Conservation (phyloP, 257 asterid genomes). For the Cynanchum wilfordii region DNA sequence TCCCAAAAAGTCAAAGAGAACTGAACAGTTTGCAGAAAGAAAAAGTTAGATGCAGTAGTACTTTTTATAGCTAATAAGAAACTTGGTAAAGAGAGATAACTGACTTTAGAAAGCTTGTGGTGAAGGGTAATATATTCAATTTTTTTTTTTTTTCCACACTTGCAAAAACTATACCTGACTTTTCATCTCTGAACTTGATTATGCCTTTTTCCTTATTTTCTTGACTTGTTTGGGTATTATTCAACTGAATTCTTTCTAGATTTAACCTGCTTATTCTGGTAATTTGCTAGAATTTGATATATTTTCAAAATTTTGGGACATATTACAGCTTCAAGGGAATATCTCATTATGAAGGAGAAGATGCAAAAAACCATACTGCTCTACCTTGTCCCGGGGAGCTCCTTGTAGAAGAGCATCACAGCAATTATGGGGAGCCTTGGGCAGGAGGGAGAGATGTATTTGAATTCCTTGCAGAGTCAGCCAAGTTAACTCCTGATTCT, state of each 20-base stretch:
- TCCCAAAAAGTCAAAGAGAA: not conserved
- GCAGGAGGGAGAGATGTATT: conserved; percentile 96
- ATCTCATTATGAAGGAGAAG: conserved; percentile 83
- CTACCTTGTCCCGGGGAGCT: conserved; percentile 87
- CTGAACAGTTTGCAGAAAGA: not conserved
- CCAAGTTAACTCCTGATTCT: conserved; percentile 47
- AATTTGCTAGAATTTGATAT: not conserved
- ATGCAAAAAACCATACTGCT: conserved; percentile 78
- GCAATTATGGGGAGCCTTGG: conserved; percentile 99
- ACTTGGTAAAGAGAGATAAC: not conserved
- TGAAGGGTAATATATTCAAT: not conserved
- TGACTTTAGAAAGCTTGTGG: not conserved
- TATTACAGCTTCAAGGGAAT: conserved; percentile 67
- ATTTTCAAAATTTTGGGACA: not conserved
- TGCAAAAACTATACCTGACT: not conserved
- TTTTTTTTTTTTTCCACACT: not conserved
- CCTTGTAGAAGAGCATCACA: conserved; percentile 91
- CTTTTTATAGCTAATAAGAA: not conserved
- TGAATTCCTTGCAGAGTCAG: conserved; percentile 72
- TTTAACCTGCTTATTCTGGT: not conserved
- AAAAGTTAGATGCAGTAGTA: not conserved
- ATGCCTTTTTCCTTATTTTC: not conserved
- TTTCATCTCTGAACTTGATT: not conserved
- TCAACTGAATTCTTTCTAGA: not conserved
- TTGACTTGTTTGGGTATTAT: not conserved